Evolutionary conservation across 345 rosid species (phyloP), one percentile per base, ranked within the genome.

Genomic region (Capsella bursapastoris): DNA sequence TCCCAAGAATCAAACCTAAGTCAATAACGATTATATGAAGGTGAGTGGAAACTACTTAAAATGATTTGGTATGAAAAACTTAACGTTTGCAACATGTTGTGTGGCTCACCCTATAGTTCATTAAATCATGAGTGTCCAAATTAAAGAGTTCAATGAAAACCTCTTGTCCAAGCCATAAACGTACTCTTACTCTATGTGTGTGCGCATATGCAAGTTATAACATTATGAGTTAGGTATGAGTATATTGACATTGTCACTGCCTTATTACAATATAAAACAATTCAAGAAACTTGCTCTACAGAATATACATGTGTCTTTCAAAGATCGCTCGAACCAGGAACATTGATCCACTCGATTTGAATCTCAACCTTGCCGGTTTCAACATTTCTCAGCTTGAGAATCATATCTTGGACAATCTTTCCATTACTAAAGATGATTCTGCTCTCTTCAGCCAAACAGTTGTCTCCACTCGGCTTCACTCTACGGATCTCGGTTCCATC

Each of bases 341-440:
- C 43, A 2, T 83, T 76, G 57, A 92, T 77, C 91, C 95, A 92
- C 59, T 83, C 89, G 12, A 90, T 70, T 49, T 82, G 86, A 61
- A 90, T 71, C 68, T 84, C 85, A 43, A 87, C 90, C 73, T 86
- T 87, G 2, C 97, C 95, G 0, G 71, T 74, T 57, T 84, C 83
- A 0, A 86, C 92, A 29, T 93, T 84, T 57, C 62, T 69, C 45
- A 90, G 64, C 72, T 74, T 79, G 32, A 93, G 86, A 60, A 57
- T 64, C 83, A 90, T 71, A 11, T 84, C 84, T 72, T 89, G 90
- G 12, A 77, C 74, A 52, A 89, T 68, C 71, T 82, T 89, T 25
- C 90, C 84, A 1, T 82, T 59, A 14, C 62, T 57, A 69, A 65
- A 83, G 5, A 69, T 8, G 28, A 90, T 75, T 35, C 60, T 67